Percentiles rank a stretch among this genome's conserved stretches.
Evolutionary conservation across 352 stramenopile species (phyloP).

Genomic region (Phytophthora agathidicida): DNA sequence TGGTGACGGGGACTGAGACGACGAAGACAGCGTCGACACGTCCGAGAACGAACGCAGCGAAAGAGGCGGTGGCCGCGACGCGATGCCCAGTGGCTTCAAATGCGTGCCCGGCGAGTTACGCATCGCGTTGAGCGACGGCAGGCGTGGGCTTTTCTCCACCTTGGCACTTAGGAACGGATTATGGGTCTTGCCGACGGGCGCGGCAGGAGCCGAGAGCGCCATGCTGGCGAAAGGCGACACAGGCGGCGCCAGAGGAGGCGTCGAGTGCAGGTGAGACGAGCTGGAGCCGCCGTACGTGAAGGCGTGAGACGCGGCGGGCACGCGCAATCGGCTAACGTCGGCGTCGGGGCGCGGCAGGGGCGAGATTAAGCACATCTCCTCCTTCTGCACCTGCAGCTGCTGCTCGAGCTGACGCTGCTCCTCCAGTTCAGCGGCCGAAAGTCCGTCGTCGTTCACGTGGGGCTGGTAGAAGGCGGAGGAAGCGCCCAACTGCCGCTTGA

Average conservation of each 20-base stretch:
- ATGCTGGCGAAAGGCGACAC: constrained; percentile 77
- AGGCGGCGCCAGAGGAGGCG: constrained; percentile 58
- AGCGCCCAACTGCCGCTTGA: constrained; percentile 35
- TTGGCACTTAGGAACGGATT: constrained; percentile 69
- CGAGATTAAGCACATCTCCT: constrained; percentile 84
- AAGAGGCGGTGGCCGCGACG: constrained; percentile 52
- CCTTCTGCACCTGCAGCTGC: constrained; percentile 74
- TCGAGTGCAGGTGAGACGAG: constrained; percentile 49
- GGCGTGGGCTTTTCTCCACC: constrained; percentile 65
- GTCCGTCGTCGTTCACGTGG: constrained; percentile 43
- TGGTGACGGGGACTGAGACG: constrained; percentile 42
- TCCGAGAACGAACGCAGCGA: constrained; percentile 68
- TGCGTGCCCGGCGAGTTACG: constrained; percentile 62
- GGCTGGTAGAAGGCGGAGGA: constrained; percentile 28
- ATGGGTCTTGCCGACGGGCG: constrained; percentile 49
- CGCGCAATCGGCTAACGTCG: constrained; percentile 14
- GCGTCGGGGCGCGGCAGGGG: constrained; percentile 47
- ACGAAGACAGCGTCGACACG: constrained; percentile 55
- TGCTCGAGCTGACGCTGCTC: constrained; percentile 74
- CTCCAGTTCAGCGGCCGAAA: constrained; percentile 58
- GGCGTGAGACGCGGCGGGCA: constrained; percentile 43
- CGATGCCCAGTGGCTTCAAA: constrained; percentile 67
- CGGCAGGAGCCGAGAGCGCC: constrained; percentile 68
- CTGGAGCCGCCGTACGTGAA: constrained; percentile 69
- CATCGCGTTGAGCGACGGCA: constrained; percentile 76